Conservation (phyloP, 768 basidiomycete genomes). For the Tylopilus felleus region DNA sequence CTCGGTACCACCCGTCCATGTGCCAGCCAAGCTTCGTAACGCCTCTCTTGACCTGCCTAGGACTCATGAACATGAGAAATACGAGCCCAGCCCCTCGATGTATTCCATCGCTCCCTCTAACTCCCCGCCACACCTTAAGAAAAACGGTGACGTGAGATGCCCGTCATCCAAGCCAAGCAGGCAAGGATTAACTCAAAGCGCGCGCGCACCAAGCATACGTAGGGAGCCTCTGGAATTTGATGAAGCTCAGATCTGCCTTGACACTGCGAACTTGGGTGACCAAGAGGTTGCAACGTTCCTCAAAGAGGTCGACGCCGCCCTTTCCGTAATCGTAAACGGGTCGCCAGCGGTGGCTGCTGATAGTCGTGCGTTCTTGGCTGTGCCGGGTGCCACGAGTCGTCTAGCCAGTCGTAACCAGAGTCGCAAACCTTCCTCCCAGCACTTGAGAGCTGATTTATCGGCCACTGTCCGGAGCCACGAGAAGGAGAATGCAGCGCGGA, state of each 20-base stretch:
- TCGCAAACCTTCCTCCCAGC: slow-evolving; percentile 30
- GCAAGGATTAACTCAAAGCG: slow-evolving; percentile 20
- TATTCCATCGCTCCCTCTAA: slow-evolving; percentile 30
- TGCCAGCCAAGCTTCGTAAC: slow-evolving; percentile 29
- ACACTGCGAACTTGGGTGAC: slow-evolving; percentile 29
- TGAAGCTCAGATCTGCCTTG: slow-evolving; percentile 30
- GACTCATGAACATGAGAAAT: slow-evolving; percentile 20
- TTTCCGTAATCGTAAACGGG: slow-evolving; percentile 24
- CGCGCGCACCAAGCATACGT: slow-evolving; percentile 28
- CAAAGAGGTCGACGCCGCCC: slow-evolving; percentile 30
- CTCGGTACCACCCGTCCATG: slow-evolving; percentile 31
- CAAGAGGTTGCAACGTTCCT: slow-evolving; percentile 32
- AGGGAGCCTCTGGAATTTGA: slow-evolving; percentile 30
- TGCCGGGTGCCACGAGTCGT: slow-evolving; percentile 25
- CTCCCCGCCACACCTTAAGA: slow-evolving; percentile 23
- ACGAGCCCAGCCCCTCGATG: slow-evolving; percentile 29
- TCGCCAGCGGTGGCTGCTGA: slow-evolving; percentile 29
- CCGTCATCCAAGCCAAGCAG: slow-evolving; percentile 27
- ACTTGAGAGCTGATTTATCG: slow-evolving; percentile 29
- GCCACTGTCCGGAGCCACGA: slow-evolving; percentile 28
- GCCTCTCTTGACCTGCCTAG: slow-evolving; percentile 31
- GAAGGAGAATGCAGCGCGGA: slow-evolving; percentile 23
- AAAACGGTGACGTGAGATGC: slow-evolving; percentile 18
- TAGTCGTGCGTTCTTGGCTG: slow-evolving; percentile 30
- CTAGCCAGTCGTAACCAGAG: slow-evolving; percentile 27